phyloP scores from a whole-genome alignment of 305 asterid genomes.

The Fraxinus dipetala region DNA sequence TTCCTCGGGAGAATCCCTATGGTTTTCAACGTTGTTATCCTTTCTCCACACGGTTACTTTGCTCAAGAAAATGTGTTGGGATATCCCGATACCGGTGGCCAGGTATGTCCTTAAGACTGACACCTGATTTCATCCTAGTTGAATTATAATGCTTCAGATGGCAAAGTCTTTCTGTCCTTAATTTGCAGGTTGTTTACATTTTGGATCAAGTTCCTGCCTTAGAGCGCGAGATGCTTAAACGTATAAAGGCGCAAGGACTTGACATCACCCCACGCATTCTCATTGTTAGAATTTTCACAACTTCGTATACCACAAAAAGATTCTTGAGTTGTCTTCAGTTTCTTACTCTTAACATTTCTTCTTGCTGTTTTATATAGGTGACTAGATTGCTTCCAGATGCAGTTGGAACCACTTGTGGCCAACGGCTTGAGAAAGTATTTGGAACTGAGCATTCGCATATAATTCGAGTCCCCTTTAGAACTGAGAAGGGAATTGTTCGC shows the following conservation, averaged over 20 bases:
- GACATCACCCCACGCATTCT: constrained; percentile 71
- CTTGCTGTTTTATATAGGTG: constrained; percentile 36
- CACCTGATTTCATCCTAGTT: background rate
- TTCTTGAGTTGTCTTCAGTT: background rate
- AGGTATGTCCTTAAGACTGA: constrained; percentile 30
- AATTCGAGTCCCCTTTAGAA: constrained; percentile 70
- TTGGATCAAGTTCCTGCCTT: constrained; percentile 90
- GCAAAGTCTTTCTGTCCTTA: background rate
- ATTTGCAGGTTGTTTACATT: constrained; percentile 69
- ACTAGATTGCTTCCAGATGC: constrained; percentile 83
- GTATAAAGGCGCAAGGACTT: constrained; percentile 84
- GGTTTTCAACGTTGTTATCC: constrained; percentile 97
- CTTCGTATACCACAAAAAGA: background rate
- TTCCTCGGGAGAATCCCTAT: constrained; percentile 86
- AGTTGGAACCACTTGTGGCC: constrained; percentile 76
- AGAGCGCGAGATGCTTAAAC: constrained; percentile 72
- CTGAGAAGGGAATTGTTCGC: constrained; percentile 66
- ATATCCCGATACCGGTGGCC: constrained; percentile 84
- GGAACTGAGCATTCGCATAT: constrained; percentile 72
- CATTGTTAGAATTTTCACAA: constrained; percentile 39
- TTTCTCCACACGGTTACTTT: constrained; percentile 96
- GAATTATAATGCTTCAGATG: background rate
- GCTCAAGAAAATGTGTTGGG: constrained; percentile 95
- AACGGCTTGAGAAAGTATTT: constrained; percentile 62
- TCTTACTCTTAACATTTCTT: background rate